Percentiles rank a stretch among this genome's conserved stretches.
phyloP scores from a whole-genome alignment of 306 rosid species.

The Prinsepia uniflora region DNA sequence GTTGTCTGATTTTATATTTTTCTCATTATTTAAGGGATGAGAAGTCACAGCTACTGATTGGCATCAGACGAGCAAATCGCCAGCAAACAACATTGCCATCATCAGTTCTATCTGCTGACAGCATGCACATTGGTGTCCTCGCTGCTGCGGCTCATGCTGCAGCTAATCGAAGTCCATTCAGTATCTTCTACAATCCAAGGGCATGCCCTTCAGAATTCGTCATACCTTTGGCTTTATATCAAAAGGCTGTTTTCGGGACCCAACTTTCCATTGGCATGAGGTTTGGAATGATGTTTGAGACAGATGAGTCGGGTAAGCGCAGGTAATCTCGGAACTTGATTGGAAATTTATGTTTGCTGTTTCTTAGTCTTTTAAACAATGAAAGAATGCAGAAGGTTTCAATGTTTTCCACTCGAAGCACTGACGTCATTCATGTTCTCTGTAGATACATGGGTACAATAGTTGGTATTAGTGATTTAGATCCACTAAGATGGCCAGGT shows the following conservation, averaged over 20 bases:
- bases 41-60: slow-evolving; percentile 81
- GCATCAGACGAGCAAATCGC: slow-evolving; percentile 89
- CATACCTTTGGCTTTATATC: slow-evolving; percentile 68
- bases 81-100: slow-evolving; percentile 90
- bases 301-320: slow-evolving; percentile 95
- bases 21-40: slow-evolving; percentile 61
- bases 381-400: neutral
- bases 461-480: slow-evolving; percentile 70
- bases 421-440: neutral
- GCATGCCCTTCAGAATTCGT: slow-evolving; percentile 98
- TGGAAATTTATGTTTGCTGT: neutral
- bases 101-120: slow-evolving; percentile 91
- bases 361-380: neutral
- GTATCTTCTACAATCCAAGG: slow-evolving; percentile 97
- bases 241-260: slow-evolving; percentile 76
- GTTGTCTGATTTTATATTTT: neutral
- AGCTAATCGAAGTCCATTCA: slow-evolving; percentile 74
- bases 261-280: slow-evolving; percentile 95
- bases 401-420: neutral
- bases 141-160: slow-evolving; percentile 99
- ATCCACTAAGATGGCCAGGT: slow-evolving; percentile 96
- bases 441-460: slow-evolving; percentile 93
- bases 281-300: slow-evolving; percentile 99
- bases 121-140: slow-evolving; percentile 99
- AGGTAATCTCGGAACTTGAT: slow-evolving; percentile 47